These are phyloP conservation scores for Phaeotremella skinneri DNA, from an alignment of 768 basidiomycete genomes.

Conservation along the genomic window DNA sequence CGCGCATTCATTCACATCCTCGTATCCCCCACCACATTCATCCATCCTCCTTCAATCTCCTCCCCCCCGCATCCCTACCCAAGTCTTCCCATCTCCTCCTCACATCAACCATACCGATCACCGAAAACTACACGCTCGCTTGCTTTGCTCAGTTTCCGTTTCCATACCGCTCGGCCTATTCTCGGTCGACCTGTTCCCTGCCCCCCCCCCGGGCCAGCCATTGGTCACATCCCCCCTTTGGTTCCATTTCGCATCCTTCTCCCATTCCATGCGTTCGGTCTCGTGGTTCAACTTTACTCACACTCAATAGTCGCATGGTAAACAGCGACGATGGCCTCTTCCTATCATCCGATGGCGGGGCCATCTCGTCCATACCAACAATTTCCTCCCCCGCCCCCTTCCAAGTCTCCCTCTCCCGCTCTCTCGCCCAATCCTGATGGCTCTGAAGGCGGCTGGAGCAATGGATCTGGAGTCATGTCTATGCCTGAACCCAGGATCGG, in stretches of 20 bases:
- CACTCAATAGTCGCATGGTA: not conserved
- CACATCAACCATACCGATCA: no score
- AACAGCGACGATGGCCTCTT: not conserved
- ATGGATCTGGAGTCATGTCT: constrained; percentile 10
- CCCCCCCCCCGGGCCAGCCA: not conserved
- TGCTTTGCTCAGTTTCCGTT: not conserved
- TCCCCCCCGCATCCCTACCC: no score
- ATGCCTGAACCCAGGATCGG: constrained; percentile 20
- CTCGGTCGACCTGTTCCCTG: not conserved
- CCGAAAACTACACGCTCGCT: not conserved
- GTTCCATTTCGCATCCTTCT: not conserved
- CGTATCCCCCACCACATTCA: no score
- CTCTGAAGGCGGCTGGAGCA: constrained; percentile 12
- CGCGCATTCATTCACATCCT: no score
- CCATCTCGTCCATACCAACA: constrained; percentile 4
- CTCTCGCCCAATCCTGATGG: constrained; percentile 13
- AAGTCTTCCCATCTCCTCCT: no score
- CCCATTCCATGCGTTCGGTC: not conserved
- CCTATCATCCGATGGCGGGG: constrained; percentile 2
- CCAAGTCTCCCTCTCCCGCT: constrained; percentile 12
- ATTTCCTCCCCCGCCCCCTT: constrained; percentile 1
- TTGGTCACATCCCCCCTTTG: not conserved
- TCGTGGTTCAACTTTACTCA: not conserved
- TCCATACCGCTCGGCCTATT: no score
- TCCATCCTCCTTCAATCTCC: no score